Base-by-base conservation (phyloP, 805 yeast species). In the Pichia membranifaciens region DNA sequence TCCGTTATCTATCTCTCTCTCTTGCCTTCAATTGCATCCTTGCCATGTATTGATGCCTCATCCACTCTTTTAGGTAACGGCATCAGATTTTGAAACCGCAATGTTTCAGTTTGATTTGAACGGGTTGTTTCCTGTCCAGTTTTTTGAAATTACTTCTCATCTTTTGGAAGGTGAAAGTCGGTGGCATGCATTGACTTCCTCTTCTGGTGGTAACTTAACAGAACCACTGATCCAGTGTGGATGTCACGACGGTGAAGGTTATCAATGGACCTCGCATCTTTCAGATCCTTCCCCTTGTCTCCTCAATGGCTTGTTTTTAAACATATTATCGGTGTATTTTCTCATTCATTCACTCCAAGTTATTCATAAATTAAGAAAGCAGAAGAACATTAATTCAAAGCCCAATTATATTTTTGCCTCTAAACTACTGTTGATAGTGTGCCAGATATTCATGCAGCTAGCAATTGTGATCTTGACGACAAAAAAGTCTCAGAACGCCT, bases 251-350 rank as follows among this genome's bases (percentile, higher is more conserved):
- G 54, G 53, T 9, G 79, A 74, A 41, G 81, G 81, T 3, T 65
- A 54, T 67, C 72, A 73, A 57, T 69, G 41, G 60, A 69, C 31
- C 41, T 76, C 59, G 51, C 50, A 40, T 58, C 51, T 70, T 48
- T 66, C 68, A 18, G 83, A 78, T 53, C 68, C 75, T 38, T 67
- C 82, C 1, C 77, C 81, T 0, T 78, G 83, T 53, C 62, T 77
- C 45, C 61, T 73, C 17, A 73, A 69, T 49, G 82, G 80, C 12
- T 51, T 71, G 1, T 52, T 74, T 8, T 64, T 62, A 37, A 67
- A 71, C 15, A 32, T 61, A 0, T 48, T 68, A 1, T 69, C 77
- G 1, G 20, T 64, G 15, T 54, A 68, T 18, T 62, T 74, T 57
- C 50, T 76, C 3, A n/a, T 66, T 2, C 56, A 64, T 25, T 77